Evolutionary conservation across 2,329 filamentous ascomycete species (phyloP).

Genomic region (Chalaropsis thielavioides): DNA sequence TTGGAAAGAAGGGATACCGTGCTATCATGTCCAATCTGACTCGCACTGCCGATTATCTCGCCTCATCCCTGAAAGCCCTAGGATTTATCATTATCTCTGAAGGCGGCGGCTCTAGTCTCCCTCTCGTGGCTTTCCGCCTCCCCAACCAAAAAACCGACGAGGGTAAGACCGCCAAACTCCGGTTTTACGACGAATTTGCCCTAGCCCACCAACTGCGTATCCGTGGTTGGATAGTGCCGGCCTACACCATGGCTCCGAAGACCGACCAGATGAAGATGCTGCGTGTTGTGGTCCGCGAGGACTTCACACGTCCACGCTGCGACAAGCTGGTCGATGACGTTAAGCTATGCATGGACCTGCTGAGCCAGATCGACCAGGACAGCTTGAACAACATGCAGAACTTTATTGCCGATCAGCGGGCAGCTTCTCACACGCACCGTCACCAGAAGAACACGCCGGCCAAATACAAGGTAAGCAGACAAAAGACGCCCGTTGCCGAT

Average conservation of each 20-base stretch:
- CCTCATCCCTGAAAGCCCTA: conserved; percentile 53
- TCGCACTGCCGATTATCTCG: conserved; percentile 75
- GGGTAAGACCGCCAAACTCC: conserved; percentile 30
- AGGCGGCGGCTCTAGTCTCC: conserved; percentile 60
- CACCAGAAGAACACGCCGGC: conserved; percentile 39
- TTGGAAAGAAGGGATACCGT: conserved; percentile 83
- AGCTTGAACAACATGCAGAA: conserved; percentile 54
- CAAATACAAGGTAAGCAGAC: conserved; percentile 33
- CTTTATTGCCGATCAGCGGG: conserved; percentile 43
- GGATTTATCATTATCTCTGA: conserved; percentile 85
- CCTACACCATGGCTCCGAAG: conserved; percentile 92
- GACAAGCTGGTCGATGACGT: conserved; percentile 67
- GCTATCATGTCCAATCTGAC: conserved; percentile 92
- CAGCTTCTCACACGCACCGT: conserved; percentile 35
- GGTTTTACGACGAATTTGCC: conserved; percentile 58
- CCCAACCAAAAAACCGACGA: conserved; percentile 35
- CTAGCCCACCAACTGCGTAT: conserved; percentile 74
- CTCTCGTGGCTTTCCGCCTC: conserved; percentile 80
- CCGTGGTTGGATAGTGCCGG: conserved; percentile 83
- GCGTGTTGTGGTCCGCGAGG: conserved; percentile 81
- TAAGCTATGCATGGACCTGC: conserved; percentile 55
- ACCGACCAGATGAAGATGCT: conserved; percentile 77
- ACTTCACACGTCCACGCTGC: conserved; percentile 71
- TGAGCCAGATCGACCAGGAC: conserved; percentile 61
- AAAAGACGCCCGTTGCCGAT: background rate